A percentile compares a stretch with the other conserved stretches of the same genome.
Conservation (phyloP, 1,139 yeast species). For the Meyerozyma athensensis region DNA sequence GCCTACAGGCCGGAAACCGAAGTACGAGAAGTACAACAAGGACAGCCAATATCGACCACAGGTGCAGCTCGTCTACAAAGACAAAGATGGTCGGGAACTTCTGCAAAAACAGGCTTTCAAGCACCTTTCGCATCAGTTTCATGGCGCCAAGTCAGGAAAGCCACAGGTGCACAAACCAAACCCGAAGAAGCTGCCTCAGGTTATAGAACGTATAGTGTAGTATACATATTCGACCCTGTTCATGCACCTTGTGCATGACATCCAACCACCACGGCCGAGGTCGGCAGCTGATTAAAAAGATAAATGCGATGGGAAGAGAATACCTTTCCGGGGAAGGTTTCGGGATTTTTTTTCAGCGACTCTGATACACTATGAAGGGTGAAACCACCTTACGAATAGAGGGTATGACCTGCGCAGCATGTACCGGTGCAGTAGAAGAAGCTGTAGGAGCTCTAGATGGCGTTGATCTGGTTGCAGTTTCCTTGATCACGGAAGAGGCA, state of each 20-base stretch:
- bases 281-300: conserved; percentile 4
- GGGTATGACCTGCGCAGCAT: conserved; percentile 41
- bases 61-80: conserved; percentile 60
- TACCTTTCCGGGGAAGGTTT: not conserved
- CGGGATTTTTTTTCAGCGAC: too few species aligned
- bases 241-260: not conserved
- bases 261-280: not conserved
- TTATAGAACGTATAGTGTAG: not conserved
- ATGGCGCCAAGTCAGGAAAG: conserved; percentile 41
- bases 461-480: conserved; percentile 24
- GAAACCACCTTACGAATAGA: conserved; percentile 6
- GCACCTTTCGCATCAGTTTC: conserved; percentile 79
- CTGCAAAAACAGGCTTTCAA: conserved; percentile 79
- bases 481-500: conserved; percentile 36
- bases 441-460: conserved; percentile 20
- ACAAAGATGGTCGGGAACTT: conserved; percentile 64
- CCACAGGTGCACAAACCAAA: not conserved
- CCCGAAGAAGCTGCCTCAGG: not conserved
- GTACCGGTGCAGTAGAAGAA: conserved; percentile 28
- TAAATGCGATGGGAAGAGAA: not conserved
- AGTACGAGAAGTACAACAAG: conserved; percentile 2
- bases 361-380: not conserved
- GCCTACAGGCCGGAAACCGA: conserved; percentile 3
- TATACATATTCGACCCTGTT: not conserved
- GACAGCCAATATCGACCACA: conserved; percentile 38